Evolutionary conservation across 345 rosid genomes (phyloP).

Genomic region (Garcia nutans): DNA sequence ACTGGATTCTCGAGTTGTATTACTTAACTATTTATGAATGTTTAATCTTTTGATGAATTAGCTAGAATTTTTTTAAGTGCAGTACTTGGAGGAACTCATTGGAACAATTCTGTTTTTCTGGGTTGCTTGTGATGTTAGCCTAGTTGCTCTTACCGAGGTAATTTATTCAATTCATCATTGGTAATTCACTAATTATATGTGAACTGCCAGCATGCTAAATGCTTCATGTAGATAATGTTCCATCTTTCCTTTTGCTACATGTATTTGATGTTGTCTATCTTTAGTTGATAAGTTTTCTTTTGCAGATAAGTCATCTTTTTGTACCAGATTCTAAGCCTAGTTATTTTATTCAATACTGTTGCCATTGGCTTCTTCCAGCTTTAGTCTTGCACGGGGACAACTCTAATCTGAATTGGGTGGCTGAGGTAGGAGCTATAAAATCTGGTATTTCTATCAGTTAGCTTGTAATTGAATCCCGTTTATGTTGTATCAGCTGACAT

Average conservation of each 20-base stretch:
- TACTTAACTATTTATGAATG: not conserved
- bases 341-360: slow-evolving; percentile 71
- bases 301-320: slow-evolving; percentile 69
- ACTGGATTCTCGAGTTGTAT: not conserved
- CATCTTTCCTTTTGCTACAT: not conserved
- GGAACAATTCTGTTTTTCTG: slow-evolving; percentile 82
- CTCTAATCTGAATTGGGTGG: slow-evolving; percentile 64
- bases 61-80: slow-evolving; percentile 24
- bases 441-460: not conserved
- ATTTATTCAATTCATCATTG: slow-evolving; percentile 10
- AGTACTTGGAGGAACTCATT: slow-evolving; percentile 87
- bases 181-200: not conserved
- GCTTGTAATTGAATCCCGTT: not conserved
- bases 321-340: slow-evolving; percentile 63
- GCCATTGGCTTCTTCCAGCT: slow-evolving; percentile 92
- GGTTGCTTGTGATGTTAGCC: slow-evolving; percentile 84
- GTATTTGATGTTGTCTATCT: not conserved
- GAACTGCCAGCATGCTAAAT: not conserved
- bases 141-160: slow-evolving; percentile 91
- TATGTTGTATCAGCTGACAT: slow-evolving; percentile 11
- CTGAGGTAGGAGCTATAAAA: slow-evolving; percentile 50
- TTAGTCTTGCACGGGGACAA: slow-evolving; percentile 59
- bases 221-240: not conserved
- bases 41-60: slow-evolving; percentile 11
- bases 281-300: slow-evolving; percentile 12